A percentile compares a stretch with the other conserved stretches of the same genome.
Evolutionary conservation across 2,329 filamentous ascomycete genomes (phyloP).

Genomic region (Didymosphaeria variabile): DNA sequence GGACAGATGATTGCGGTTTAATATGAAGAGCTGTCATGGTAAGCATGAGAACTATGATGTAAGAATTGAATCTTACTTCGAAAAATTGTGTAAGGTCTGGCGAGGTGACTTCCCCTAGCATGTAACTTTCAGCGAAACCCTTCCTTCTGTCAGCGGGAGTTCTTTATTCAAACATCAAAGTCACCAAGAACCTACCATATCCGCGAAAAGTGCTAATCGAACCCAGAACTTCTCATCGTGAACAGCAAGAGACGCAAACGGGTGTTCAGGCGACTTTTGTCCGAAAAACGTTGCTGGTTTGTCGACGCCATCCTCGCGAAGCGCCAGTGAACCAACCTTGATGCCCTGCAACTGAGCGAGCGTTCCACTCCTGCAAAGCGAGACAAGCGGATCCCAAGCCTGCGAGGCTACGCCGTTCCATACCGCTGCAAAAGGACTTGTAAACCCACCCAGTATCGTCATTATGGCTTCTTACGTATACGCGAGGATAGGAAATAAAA

Average conservation of each 20-base stretch:
- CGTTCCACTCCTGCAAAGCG: constrained; percentile 56
- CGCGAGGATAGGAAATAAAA: background rate
- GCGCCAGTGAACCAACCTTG: constrained; percentile 56
- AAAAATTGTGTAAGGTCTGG: constrained; percentile 74
- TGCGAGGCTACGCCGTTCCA: constrained; percentile 55
- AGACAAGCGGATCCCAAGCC: constrained; percentile 59
- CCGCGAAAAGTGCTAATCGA: constrained; percentile 72
- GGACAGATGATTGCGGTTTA: constrained; percentile 70
- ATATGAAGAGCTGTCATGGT: constrained; percentile 69
- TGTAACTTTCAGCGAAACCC: constrained; percentile 77
- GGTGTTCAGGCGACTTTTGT: constrained; percentile 50
- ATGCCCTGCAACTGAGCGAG: constrained; percentile 57
- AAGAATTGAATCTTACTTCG: constrained; percentile 54
- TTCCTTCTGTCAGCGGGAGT: constrained; percentile 24
- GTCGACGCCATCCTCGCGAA: constrained; percentile 55
- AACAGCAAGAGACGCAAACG: constrained; percentile 66
- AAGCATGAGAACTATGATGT: constrained; percentile 19
- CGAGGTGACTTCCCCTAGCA: constrained; percentile 75
- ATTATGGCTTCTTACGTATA: constrained; percentile 27
- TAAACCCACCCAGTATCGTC: constrained; percentile 49
- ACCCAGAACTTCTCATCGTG: constrained; percentile 76
- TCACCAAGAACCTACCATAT: constrained; percentile 63
- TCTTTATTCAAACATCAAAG: background rate
- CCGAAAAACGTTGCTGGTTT: constrained; percentile 55
- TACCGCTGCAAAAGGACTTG: constrained; percentile 50